phyloP scores from a whole-genome alignment of 2,329 filamentous ascomycete genomes.

The Raffaelea albimanens region DNA sequence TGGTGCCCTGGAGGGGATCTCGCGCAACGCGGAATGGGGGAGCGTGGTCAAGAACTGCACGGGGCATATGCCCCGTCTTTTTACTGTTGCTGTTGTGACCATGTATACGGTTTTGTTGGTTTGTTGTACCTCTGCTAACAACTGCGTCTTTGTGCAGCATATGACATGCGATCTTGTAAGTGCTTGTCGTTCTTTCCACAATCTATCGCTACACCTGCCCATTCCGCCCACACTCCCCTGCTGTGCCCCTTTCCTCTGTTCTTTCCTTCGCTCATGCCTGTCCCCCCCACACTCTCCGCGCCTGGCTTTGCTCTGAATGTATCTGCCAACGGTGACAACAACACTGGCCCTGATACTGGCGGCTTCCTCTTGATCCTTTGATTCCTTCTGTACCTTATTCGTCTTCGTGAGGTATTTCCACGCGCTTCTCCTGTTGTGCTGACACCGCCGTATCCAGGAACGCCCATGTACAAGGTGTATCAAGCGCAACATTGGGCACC shows the following conservation, averaged over 20 bases:
- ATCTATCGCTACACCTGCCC: neutral
- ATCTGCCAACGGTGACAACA: no score
- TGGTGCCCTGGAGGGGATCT: no score
- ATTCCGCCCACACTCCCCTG: neutral
- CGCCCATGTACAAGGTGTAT: slow-evolving; percentile 95
- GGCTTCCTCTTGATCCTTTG: neutral
- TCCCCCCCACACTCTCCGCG: slow-evolving; percentile 1
- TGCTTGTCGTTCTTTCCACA: slow-evolving; percentile 21
- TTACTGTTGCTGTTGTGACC: neutral
- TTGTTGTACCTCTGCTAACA: neutral
- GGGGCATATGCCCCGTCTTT: no score
- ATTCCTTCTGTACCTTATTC: neutral
- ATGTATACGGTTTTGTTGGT: neutral
- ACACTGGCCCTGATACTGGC: no score
- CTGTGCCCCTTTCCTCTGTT: slow-evolving; percentile 4
- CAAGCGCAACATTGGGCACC: slow-evolving; percentile 95
- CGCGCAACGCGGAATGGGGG: no score
- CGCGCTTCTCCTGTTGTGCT: neutral
- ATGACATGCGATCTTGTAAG: slow-evolving; percentile 89
- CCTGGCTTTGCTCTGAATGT: no score
- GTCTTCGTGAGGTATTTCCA: slow-evolving; percentile 10
- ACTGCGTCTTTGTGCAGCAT: slow-evolving; percentile 45
- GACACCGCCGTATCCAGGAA: slow-evolving; percentile 48
- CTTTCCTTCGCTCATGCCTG: slow-evolving; percentile 3
- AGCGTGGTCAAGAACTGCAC: no score